phyloP scores from a whole-genome alignment of 305 asterid species.

The Vinca major region DNA sequence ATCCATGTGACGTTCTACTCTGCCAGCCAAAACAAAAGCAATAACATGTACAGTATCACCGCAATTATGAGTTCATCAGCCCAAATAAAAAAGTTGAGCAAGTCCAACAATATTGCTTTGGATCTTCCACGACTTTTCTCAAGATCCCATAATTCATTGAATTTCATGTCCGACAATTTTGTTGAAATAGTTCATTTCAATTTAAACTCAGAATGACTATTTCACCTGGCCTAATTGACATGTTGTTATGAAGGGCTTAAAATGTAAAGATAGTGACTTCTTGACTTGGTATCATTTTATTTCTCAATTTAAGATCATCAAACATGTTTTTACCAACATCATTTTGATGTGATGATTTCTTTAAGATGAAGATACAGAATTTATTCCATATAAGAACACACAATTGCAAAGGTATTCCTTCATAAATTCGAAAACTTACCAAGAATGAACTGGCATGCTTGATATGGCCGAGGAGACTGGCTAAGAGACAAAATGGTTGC shows the following conservation, averaged over 20 bases:
- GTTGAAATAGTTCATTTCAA: neutral
- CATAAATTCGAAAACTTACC: constrained; percentile 42
- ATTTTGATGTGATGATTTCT: no score
- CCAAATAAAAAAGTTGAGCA: neutral
- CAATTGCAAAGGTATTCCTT: neutral
- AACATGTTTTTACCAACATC: neutral
- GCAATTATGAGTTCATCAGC: neutral
- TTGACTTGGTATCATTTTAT: neutral
- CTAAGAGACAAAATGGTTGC: constrained; percentile 60
- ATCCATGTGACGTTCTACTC: neutral
- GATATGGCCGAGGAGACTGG: constrained; percentile 73
- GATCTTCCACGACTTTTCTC: no score
- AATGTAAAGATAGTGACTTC: neutral
- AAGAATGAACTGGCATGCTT: constrained; percentile 71
- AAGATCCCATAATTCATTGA: neutral
- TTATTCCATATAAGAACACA: neutral
- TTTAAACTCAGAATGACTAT: constrained; percentile 4
- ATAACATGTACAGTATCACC: neutral
- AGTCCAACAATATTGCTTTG: neutral
- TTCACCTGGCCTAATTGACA: neutral
- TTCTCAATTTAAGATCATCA: neutral
- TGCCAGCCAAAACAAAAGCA: neutral
- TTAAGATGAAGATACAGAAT: neutral
- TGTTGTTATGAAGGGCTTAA: neutral
- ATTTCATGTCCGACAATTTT: neutral